Evolutionary conservation across 495 filamentous ascomycete genomes (phyloP), one percentile per base, ranked within the genome.

Genomic region (Filosporella fistucella): DNA sequence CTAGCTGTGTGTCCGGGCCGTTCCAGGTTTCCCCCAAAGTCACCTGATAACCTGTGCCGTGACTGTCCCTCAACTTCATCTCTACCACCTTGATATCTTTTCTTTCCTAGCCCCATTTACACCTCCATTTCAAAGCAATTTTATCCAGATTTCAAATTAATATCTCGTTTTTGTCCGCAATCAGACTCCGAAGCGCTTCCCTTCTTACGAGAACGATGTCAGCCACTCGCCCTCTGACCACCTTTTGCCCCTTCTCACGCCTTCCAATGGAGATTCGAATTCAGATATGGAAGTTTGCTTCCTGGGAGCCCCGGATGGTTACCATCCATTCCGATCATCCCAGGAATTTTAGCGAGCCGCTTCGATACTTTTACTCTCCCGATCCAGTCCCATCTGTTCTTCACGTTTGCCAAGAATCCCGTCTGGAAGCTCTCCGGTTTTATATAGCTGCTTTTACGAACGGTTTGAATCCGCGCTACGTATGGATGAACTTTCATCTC

Each of bases 91-190:
- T 61, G 18, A 78, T 78, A n/a, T 61, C 52, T 13, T 77, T 66
- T 11, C 51, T 39, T 14, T 70, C 76, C 21, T 50, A 21, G 39
- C 51, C 82, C 30, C 85, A 68, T 55, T 77, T 66, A 29, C 83
- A 65, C 34, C 83, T 68, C 2, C 78, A 16, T 5, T 38, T 3
- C 20, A 21, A 21, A 21, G 5, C 70, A 17, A 68, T 53, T 1
- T 79, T 82, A 2, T 69, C 65, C 24, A 68, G 66, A 50, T 76
- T 66, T 28, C 58, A 62, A 57, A 36, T 22, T 36, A 16, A 18
- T 20, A 41, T 34, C n/a, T 8, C 28, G n/a, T n/a, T n/a, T 30
- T 8, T 8, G 8, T 8, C 8, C 28, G n/a, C 8, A 30, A 8
- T 30, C 28, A 30, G n/a, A n/a, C 8, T 8, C 8, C 8, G 8